A percentile compares a stretch with the other conserved stretches of the same genome.
phyloP scores from a whole-genome alignment of 2,329 filamentous ascomycete genomes.

The Gyromitra esculenta region DNA sequence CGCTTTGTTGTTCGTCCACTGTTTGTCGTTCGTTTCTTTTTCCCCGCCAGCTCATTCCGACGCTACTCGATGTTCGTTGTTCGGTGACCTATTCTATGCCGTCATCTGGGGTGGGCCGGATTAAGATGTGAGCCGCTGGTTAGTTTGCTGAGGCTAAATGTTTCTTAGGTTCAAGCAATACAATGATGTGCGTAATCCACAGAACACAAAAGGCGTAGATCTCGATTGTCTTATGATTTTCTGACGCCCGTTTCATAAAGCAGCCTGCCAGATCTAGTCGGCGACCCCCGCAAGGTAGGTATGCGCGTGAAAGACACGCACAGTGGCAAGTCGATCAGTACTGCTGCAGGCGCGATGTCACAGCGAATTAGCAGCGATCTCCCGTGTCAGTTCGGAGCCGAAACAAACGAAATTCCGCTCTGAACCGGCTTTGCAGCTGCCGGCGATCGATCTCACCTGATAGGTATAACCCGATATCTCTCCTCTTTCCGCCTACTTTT shows the following conservation, averaged over 20 bases:
- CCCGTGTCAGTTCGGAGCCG: conserved; percentile 24
- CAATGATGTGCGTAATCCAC: conserved; percentile 33
- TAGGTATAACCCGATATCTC: conserved; percentile 8
- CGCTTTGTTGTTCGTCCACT: conserved; percentile 2
- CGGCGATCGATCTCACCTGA: conserved; percentile 27
- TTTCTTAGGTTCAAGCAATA: conserved; percentile 26
- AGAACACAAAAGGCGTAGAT: conserved; percentile 30
- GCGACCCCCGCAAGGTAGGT: conserved; percentile 29
- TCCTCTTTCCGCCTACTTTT: conserved; percentile 24
- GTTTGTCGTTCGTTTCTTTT: conserved; percentile 17
- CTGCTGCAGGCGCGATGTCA: conserved; percentile 23
- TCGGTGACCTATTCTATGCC: conserved; percentile 11
- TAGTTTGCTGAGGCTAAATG: conserved; percentile 15
- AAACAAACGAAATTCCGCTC: conserved; percentile 16
- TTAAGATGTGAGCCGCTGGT: conserved; percentile 4
- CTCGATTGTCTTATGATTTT: conserved; percentile 28
- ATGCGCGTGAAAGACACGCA: conserved; percentile 20
- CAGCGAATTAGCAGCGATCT: conserved; percentile 30
- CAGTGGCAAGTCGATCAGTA: conserved; percentile 37
- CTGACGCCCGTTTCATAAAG: conserved; percentile 29
- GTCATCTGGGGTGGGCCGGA: conserved; percentile 5
- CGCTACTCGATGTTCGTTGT: background rate
- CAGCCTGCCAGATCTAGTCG: conserved; percentile 40
- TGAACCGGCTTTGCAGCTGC: conserved; percentile 4
- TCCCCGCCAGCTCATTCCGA: background rate